Base-by-base conservation (phyloP, 805 yeast genomes). In the Yamadazyma nakazawae region DNA sequence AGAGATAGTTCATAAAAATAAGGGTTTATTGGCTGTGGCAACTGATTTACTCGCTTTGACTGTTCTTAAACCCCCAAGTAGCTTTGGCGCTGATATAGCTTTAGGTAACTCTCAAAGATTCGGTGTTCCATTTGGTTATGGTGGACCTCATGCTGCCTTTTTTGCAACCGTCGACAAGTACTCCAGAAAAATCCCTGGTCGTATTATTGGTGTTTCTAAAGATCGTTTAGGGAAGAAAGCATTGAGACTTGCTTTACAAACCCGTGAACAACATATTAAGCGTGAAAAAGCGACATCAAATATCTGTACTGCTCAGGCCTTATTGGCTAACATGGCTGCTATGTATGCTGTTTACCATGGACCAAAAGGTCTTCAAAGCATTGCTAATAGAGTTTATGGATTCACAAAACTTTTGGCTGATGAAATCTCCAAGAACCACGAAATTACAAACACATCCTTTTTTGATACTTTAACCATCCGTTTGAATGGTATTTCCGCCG, bases 111-210 rank as follows among this genome's bases (percentile, higher is more conserved):
- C 97, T 4, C 99, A 94, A 75, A 78, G 99, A 66, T 89, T 94
- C 58, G 99, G 99, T 60, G 97, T 92, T 34, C 98, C 99, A 46
- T 80, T 92, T 73, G 99, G 98, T 6, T 94, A 82, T 63, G 99
- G 99, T 60, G 99, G 99, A 17, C 99, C 99, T 3, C 99, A 94
- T 66, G 98, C 99, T 40, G 99, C 96, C 0, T 94, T 88, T 70
- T 91, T 94, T 58, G 88, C 98, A 8, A 96, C 92, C 35, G 76
- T 81, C n/a, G 80, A 82, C 49, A 77, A 81, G 46, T 76, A 85
- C 56, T 88, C 88, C 62, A 81, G 99, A 63, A 94, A 91, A 67
- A 89, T 94, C 65, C 99, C 99, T 2, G 99, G 99, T 37, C 80
- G 99, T 71, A 79, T 94, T 46, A 91, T 94, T 46, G 99, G 99